Evolutionary conservation across 257 asterid species (phyloP).

Genomic region (Voacanga thouarsii): DNA sequence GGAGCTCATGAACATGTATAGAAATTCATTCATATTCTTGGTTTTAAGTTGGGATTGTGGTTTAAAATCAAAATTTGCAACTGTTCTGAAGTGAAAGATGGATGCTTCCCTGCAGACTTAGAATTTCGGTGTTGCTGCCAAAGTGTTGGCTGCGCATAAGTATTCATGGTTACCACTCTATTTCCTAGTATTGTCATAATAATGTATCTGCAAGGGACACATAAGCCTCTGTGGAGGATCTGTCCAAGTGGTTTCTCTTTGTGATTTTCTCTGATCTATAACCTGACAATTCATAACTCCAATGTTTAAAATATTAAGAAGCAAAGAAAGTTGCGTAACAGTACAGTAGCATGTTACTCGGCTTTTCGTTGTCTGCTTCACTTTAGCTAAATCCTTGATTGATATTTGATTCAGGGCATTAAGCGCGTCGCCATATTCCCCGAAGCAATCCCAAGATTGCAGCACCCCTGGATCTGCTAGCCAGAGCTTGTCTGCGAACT

Average conservation of each 20-base stretch:
- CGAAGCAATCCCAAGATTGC: conserved; percentile 37
- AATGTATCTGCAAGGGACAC: neutral
- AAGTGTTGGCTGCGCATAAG: no score
- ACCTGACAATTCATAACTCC: neutral
- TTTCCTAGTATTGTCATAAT: no score
- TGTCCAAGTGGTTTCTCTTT: neutral
- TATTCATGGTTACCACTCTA: neutral
- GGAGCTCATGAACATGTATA: neutral
- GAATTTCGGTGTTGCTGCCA: no score
- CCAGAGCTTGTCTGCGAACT: conserved; percentile 41
- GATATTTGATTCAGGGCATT: conserved; percentile 41
- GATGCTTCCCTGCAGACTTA: neutral
- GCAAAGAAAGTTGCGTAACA: no score
- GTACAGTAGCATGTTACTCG: neutral
- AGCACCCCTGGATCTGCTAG: conserved; percentile 35
- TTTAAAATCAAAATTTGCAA: neutral
- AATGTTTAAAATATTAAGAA: neutral
- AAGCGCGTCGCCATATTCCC: conserved; percentile 50
- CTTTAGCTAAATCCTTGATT: neutral
- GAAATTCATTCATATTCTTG: neutral
- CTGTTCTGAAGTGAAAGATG: neutral
- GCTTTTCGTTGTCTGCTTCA: neutral
- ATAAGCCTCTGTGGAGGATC: neutral
- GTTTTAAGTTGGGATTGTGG: neutral
- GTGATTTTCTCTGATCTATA: neutral